Percentiles rank a stretch among this genome's conserved stretches.
These are phyloP conservation scores for Macrophomina tecta DNA, from an alignment of 2,329 filamentous ascomycete species.

Conservation along the genomic window DNA sequence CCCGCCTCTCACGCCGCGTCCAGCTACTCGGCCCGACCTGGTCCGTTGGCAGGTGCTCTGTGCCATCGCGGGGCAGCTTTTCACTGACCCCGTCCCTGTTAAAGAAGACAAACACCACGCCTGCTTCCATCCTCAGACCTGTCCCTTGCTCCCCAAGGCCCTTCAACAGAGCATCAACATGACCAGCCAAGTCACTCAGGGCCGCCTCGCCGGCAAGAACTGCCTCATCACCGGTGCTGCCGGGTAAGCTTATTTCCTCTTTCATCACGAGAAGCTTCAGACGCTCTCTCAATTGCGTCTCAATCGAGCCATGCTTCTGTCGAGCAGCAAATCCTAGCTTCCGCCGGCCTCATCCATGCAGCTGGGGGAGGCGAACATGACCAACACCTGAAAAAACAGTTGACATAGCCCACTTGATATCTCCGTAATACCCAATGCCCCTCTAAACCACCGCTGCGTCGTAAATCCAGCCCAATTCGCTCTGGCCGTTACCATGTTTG, in stretches of 20 bases:
- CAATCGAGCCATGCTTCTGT: background rate
- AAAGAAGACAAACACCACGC: slow-evolving; percentile 2
- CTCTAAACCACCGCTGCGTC: too few relatives aligned
- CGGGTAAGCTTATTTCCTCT: slow-evolving; percentile 64
- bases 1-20: slow-evolving; percentile 13
- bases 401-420: too few relatives aligned
- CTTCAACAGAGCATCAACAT: slow-evolving; percentile 42
- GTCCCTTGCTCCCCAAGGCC: background rate
- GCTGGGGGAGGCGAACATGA: too few relatives aligned
- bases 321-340: too few relatives aligned
- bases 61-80: slow-evolving; percentile 24
- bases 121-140: background rate
- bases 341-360: too few relatives aligned
- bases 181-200: slow-evolving; percentile 37
- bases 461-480: too few relatives aligned
- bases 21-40: slow-evolving; percentile 17
- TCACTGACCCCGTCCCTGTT: slow-evolving; percentile 14
- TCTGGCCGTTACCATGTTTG: too few relatives aligned
- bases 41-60: slow-evolving; percentile 12
- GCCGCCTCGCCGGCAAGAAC: slow-evolving; percentile 69
- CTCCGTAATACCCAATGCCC: too few relatives aligned
- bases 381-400: too few relatives aligned
- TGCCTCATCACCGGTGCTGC: slow-evolving; percentile 83
- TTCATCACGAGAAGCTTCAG: background rate
- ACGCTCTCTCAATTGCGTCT: background rate